Evolutionary conservation across 2,329 filamentous ascomycete genomes (phyloP).

Genomic region (Erysiphe pulchra): DNA sequence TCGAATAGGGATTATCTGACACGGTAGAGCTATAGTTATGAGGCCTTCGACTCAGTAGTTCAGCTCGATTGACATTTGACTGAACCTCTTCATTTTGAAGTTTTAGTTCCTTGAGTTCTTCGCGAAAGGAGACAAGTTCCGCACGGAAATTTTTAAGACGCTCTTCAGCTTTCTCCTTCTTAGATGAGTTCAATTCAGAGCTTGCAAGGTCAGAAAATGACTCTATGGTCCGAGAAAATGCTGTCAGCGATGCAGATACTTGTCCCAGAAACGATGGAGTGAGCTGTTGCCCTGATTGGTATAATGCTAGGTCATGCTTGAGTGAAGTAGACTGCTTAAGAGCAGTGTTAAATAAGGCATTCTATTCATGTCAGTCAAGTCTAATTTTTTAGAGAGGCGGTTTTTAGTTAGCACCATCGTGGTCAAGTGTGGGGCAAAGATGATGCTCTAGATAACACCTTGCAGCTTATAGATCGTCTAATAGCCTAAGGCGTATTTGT

Average conservation of each 20-base stretch:
- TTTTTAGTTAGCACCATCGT: no score
- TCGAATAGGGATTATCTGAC: conserved; percentile 82
- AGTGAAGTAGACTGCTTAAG: conserved; percentile 64
- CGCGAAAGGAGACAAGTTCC: conserved; percentile 58
- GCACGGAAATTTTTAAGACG: conserved; percentile 63
- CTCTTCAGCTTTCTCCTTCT: conserved; percentile 75
- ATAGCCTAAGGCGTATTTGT: no score
- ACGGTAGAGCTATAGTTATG: conserved; percentile 37
- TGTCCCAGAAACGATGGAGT: conserved; percentile 42
- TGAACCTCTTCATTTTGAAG: conserved; percentile 49
- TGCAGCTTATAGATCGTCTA: no score
- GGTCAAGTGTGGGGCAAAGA: no score
- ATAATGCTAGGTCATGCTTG: conserved; percentile 47
- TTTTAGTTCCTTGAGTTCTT: conserved; percentile 55
- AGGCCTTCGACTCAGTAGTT: conserved; percentile 64
- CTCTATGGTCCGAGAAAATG: conserved; percentile 74
- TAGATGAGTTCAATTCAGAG: conserved; percentile 71
- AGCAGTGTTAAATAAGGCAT: conserved; percentile 64
- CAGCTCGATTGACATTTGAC: conserved; percentile 39
- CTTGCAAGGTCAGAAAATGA: conserved; percentile 71
- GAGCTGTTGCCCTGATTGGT: conserved; percentile 30
- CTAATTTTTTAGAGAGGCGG: no score
- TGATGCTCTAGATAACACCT: no score
- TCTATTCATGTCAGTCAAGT: conserved; percentile 22
- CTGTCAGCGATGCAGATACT: conserved; percentile 49